A percentile compares a stretch with the other conserved stretches of the same genome.
phyloP scores from a whole-genome alignment of 2,329 filamentous ascomycete species.

The Scedosporium minutisporum region DNA sequence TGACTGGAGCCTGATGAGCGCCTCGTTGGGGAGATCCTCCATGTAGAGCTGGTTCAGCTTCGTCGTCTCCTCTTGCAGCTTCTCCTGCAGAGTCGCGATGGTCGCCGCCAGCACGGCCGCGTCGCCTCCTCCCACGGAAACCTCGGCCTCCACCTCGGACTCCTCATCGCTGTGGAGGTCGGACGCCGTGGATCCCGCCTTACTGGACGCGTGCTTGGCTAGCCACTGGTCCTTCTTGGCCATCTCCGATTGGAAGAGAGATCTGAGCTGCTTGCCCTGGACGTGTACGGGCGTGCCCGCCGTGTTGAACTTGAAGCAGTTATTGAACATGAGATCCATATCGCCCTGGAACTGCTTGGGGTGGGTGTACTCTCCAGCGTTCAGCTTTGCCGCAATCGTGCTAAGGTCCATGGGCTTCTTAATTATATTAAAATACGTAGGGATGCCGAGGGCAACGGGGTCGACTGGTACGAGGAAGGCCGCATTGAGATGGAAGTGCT shows the following conservation, averaged over 20 bases:
- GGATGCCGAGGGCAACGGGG: slow-evolving; percentile 86
- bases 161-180: slow-evolving; percentile 60
- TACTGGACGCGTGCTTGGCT: slow-evolving; percentile 55
- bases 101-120: slow-evolving; percentile 31
- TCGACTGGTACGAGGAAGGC: slow-evolving; percentile 83
- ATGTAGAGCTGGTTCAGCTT: slow-evolving; percentile 47
- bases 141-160: slow-evolving; percentile 61
- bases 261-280: slow-evolving; percentile 63
- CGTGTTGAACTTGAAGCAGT: slow-evolving; percentile 85
- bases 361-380: slow-evolving; percentile 67
- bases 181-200: slow-evolving; percentile 44
- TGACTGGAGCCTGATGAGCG: slow-evolving; percentile 46
- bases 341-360: slow-evolving; percentile 81
- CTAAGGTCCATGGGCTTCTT: slow-evolving; percentile 94
- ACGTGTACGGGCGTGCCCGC: slow-evolving; percentile 62
- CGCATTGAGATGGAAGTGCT: slow-evolving; percentile 56
- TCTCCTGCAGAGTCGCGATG: slow-evolving; percentile 43
- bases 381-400: slow-evolving; percentile 71
- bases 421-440: slow-evolving; percentile 84
- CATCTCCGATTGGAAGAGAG: slow-evolving; percentile 68
- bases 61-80: slow-evolving; percentile 45
- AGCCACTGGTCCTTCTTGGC: slow-evolving; percentile 73
- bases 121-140: slow-evolving; percentile 21
- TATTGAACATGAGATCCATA: slow-evolving; percentile 72
- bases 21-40: slow-evolving; percentile 40